Conservation (phyloP, 768 basidiomycete species). For the Leucocoprinus sp. region DNA sequence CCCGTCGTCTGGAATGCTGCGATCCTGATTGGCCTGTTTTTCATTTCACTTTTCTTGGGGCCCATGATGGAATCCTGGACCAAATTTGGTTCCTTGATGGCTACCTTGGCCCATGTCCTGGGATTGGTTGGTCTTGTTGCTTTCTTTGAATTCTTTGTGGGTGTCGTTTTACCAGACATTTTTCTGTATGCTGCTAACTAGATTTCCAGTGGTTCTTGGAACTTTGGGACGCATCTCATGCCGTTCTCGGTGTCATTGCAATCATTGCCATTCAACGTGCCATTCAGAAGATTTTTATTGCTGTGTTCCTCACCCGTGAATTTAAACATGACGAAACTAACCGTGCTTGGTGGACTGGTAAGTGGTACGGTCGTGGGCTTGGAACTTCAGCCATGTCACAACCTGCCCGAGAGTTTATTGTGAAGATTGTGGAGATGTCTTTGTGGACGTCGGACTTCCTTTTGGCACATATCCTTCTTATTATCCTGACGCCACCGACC, state of each 20-base stretch:
- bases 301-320: conserved; percentile 91
- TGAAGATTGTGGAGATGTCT: conserved; percentile 98
- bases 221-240: conserved; percentile 94
- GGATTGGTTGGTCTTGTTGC: conserved; percentile 75
- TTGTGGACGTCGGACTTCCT: conserved; percentile 96
- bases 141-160: conserved; percentile 95
- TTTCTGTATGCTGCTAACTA: not conserved
- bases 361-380: conserved; percentile 93
- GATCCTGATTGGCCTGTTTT: conserved; percentile 76
- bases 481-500: conserved; percentile 79
- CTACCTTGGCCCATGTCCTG: conserved; percentile 79
- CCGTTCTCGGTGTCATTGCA: conserved; percentile 85
- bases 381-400: conserved; percentile 91
- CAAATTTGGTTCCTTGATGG: conserved; percentile 90
- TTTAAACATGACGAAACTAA: conserved; percentile 99
- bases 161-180: conserved; percentile 25
- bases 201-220: conserved; percentile 83
- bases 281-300: conserved; percentile 89
- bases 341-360: conserved; percentile 98
- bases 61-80: conserved; percentile 80
- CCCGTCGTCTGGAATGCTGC: conserved; percentile 95
- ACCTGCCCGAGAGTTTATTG: conserved; percentile 93
- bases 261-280: conserved; percentile 88
- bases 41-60: conserved; percentile 86
- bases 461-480: conserved; percentile 72